Conservation (phyloP, 768 basidiomycete species). For the Xerocomellus amylosporus region DNA sequence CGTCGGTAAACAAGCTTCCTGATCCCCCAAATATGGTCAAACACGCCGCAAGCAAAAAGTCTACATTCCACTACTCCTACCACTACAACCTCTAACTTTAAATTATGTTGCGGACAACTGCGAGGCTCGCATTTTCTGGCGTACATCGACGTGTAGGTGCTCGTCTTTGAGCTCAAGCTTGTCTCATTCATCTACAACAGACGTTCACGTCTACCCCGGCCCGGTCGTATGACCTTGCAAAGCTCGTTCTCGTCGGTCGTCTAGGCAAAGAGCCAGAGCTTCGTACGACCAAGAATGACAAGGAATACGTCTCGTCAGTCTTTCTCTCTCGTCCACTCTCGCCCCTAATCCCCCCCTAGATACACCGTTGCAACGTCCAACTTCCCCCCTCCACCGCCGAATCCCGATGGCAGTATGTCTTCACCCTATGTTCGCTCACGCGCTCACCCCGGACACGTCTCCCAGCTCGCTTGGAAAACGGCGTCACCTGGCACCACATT, state of each 20-base stretch:
- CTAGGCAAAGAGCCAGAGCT: conserved; percentile 70
- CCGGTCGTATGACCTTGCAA: conserved; percentile 63
- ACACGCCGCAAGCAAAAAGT: conserved; percentile 2
- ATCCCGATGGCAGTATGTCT: conserved; percentile 58
- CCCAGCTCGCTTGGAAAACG: conserved; percentile 51
- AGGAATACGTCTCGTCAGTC: conserved; percentile 73
- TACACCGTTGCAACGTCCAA: conserved; percentile 77
- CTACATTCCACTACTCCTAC: neutral
- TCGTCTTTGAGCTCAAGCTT: neutral
- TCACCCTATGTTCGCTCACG: neutral
- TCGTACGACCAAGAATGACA: conserved; percentile 65
- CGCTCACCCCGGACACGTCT: neutral
- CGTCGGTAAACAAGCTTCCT: neutral
- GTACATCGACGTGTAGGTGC: conserved; percentile 48
- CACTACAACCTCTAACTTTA: neutral
- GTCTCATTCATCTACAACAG: conserved; percentile 33
- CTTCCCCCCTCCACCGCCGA: conserved; percentile 53
- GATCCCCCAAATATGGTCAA: conserved; percentile 19
- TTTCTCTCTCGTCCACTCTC: neutral
- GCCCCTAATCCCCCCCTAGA: conserved; percentile 35
- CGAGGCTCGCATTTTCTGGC: conserved; percentile 45
- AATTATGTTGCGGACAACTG: conserved; percentile 43
- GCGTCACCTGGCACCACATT: conserved; percentile 73
- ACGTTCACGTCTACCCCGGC: conserved; percentile 60
- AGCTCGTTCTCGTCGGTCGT: conserved; percentile 74